These are phyloP conservation scores for Mallotus nudiflorus DNA, from an alignment of 345 rosid genomes.

Conservation along the genomic window DNA sequence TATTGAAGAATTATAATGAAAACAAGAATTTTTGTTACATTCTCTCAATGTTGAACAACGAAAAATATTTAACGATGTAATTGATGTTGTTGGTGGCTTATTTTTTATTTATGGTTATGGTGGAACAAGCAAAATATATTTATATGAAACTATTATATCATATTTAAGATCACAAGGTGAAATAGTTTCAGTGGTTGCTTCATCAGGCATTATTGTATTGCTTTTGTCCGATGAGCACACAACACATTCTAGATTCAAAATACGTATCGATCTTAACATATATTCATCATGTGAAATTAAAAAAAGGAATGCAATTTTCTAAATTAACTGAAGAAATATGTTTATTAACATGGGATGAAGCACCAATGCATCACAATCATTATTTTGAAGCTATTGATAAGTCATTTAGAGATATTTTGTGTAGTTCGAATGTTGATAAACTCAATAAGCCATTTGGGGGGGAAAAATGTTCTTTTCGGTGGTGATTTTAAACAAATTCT, in stretches of 20 bases:
- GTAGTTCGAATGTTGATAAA: neutral
- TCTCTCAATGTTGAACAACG: neutral
- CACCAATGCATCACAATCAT: neutral
- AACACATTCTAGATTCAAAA: conserved; percentile 1
- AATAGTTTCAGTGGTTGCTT: neutral
- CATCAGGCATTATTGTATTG: neutral
- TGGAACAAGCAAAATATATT: neutral
- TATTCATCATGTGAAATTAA: neutral
- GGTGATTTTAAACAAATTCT: neutral
- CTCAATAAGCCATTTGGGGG: neutral
- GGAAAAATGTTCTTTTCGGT: neutral
- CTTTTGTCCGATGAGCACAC: neutral
- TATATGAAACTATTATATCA: neutral
- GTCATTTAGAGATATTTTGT: neutral
- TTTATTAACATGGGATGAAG: neutral
- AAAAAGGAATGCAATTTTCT: neutral
- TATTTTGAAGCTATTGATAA: neutral
- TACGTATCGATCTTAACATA: neutral
- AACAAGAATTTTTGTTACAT: neutral
- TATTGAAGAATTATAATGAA: neutral
- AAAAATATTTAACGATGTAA: neutral
- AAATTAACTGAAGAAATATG: neutral
- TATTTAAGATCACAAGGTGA: neutral
- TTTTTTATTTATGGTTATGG: conserved; percentile 14
- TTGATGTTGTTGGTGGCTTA: neutral